Conservation (phyloP, 2,329 filamentous ascomycete genomes). For the Dactylella cylindrospora region DNA sequence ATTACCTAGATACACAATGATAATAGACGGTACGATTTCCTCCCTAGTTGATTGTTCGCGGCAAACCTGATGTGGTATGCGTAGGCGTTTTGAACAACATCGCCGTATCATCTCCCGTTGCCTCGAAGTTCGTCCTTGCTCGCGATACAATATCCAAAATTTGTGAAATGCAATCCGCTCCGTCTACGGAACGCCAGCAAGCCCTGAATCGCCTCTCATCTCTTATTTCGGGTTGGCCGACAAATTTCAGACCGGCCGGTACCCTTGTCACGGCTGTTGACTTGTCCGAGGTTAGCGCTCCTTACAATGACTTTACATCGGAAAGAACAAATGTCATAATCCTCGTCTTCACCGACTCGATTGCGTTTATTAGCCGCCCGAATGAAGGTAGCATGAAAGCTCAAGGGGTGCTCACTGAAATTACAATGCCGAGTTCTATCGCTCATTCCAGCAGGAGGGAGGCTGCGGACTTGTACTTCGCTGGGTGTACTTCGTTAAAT, state of each 20-base stretch:
- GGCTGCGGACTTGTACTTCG: conserved; percentile 71
- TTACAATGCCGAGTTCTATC: conserved; percentile 60
- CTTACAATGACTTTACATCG: conserved; percentile 61
- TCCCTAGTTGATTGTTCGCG: not conserved
- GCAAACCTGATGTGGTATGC: no score
- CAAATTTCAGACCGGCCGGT: conserved; percentile 69
- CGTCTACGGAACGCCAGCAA: conserved; percentile 68
- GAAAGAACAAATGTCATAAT: conserved; percentile 67
- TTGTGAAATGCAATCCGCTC: conserved; percentile 80
- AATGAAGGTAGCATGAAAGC: conserved; percentile 66
- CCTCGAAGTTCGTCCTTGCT: conserved; percentile 80
- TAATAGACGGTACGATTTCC: conserved; percentile 69
- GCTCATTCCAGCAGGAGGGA: conserved; percentile 57
- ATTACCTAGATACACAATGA: conserved; percentile 87
- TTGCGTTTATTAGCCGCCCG: conserved; percentile 75
- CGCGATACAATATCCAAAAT: conserved; percentile 94
- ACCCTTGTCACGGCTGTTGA: conserved; percentile 80
- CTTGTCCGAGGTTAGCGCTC: conserved; percentile 72
- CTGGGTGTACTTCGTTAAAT: conserved; percentile 68
- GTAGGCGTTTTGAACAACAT: conserved; percentile 76
- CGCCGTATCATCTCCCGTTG: conserved; percentile 79
- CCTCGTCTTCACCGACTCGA: conserved; percentile 78
- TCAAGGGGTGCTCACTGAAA: conserved; percentile 75
- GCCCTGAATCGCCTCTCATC: conserved; percentile 72
- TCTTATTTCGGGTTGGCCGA: conserved; percentile 76